Conservation (phyloP, 768 basidiomycete species). For the Leccinum arenicola region DNA sequence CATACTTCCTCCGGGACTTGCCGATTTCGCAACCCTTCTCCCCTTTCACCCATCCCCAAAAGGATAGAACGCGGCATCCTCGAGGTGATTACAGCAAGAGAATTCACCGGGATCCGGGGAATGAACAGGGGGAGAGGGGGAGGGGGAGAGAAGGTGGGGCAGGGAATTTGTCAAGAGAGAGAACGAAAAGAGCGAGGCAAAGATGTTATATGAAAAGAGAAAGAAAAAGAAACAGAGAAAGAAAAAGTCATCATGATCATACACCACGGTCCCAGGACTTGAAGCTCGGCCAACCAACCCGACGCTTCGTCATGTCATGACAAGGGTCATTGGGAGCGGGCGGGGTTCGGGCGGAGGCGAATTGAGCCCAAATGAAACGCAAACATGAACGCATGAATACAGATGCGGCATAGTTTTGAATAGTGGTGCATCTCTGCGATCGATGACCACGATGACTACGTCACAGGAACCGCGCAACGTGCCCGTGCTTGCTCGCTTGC, state of each 20-base stretch:
- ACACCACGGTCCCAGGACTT: background rate
- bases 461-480: slow-evolving; percentile 27
- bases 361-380: background rate
- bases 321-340: background rate
- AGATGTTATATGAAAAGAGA: slow-evolving; percentile 9
- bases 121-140: background rate
- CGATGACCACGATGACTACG: slow-evolving; percentile 16
- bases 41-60: background rate
- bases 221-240: background rate
- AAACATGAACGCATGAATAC: slow-evolving; percentile 12
- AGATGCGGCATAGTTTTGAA: background rate
- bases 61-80: slow-evolving; percentile 22
- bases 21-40: background rate
- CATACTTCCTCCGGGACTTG: background rate
- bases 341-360: slow-evolving; percentile 30
- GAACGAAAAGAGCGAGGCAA: slow-evolving; percentile 1
- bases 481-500: background rate
- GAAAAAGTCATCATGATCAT: background rate
- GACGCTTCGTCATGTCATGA: slow-evolving; percentile 1
- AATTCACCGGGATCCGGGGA: slow-evolving; percentile 7
- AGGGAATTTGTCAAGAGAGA: slow-evolving; percentile 4
- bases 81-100: slow-evolving; percentile 31
- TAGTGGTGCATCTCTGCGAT: background rate
- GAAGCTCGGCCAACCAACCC: background rate
- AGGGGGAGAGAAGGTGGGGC: background rate